A percentile compares a stretch with the other conserved stretches of the same genome.
These are phyloP conservation scores for Gamarada debralockiae DNA, from an alignment of 495 filamentous ascomycete genomes.

Conservation along the genomic window DNA sequence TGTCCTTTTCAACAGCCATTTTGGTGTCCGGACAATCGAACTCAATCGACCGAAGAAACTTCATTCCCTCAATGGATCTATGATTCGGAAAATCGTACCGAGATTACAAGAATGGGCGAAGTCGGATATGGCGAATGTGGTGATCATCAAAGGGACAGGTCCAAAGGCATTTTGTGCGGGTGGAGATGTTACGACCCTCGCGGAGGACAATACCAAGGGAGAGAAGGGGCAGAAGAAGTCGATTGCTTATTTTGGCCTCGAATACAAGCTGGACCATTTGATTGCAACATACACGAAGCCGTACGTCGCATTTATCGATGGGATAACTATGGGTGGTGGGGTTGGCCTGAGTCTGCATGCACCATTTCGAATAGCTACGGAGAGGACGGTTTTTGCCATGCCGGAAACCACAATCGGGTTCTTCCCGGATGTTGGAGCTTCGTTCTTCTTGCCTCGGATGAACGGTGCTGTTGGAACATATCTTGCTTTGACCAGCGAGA, in stretches of 20 bases:
- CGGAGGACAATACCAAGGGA: constrained; percentile 64
- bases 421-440: constrained; percentile 95
- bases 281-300: constrained; percentile 95
- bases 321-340: constrained; percentile 96
- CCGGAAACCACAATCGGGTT: constrained; percentile 97
- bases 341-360: constrained; percentile 93
- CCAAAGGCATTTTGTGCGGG: constrained; percentile 86
- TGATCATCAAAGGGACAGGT: constrained; percentile 88
- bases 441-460: constrained; percentile 90
- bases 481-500: constrained; percentile 82
- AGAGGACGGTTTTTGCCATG: constrained; percentile 95
- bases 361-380: constrained; percentile 93
- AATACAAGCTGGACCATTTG: constrained; percentile 91
- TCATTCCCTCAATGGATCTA: constrained; percentile 88
- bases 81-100: constrained; percentile 88
- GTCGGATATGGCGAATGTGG: constrained; percentile 86
- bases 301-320: constrained; percentile 94
- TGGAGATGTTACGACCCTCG: constrained; percentile 81
- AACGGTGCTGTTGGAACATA: constrained; percentile 83
- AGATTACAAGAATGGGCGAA: constrained; percentile 89
- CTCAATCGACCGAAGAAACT: constrained; percentile 89
- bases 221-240: constrained; percentile 62
- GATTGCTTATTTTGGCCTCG: constrained; percentile 80
- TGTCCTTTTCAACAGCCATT: constrained; percentile 83
- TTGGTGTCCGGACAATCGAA: constrained; percentile 88